These are phyloP conservation scores for Ophiostoma montium DNA, from an alignment of 2,329 filamentous ascomycete genomes.

Conservation along the genomic window DNA sequence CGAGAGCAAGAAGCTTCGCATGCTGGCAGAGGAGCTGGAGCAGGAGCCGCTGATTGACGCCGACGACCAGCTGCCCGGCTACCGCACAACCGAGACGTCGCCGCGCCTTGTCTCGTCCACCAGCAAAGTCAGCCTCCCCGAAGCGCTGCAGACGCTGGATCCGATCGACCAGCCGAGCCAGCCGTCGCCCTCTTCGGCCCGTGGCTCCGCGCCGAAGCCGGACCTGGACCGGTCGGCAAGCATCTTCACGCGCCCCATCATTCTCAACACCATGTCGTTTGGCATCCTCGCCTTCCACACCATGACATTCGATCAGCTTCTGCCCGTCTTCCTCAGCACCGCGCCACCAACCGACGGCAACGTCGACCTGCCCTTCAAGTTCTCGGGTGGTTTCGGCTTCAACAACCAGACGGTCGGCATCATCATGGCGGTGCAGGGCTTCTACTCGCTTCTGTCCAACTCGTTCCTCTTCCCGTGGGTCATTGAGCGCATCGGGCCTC, in stretches of 20 bases:
- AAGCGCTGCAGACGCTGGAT: conserved; percentile 18
- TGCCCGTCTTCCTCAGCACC: conserved; percentile 83
- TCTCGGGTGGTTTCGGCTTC: conserved; percentile 74
- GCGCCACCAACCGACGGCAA: conserved; percentile 32
- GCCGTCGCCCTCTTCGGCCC: not conserved
- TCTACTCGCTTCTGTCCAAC: conserved; percentile 80
- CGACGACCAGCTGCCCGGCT: conserved; percentile 52
- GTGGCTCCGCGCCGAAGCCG: conserved; percentile 10
- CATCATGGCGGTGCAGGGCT: conserved; percentile 76
- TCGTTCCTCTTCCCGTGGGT: conserved; percentile 71
- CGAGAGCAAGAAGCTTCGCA: conserved; percentile 17
- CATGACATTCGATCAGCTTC: conserved; percentile 87
- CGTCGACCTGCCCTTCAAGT: conserved; percentile 65
- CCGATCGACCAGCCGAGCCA: conserved; percentile 16
- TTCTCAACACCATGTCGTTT: conserved; percentile 79
- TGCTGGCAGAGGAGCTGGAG: conserved; percentile 37
- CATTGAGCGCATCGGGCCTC: conserved; percentile 58
- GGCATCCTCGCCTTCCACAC: conserved; percentile 93
- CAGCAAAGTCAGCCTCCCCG: conserved; percentile 18
- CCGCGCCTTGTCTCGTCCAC: conserved; percentile 5
- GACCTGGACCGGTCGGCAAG: not conserved
- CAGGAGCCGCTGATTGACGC: conserved; percentile 49
- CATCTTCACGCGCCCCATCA: conserved; percentile 74
- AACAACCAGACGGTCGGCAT: conserved; percentile 73
- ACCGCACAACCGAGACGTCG: conserved; percentile 41